A percentile compares a stretch with the other conserved stretches of the same genome.
These are phyloP conservation scores for Hypoxylon fragiforme DNA, from an alignment of 495 filamentous ascomycete genomes.

Conservation along the genomic window DNA sequence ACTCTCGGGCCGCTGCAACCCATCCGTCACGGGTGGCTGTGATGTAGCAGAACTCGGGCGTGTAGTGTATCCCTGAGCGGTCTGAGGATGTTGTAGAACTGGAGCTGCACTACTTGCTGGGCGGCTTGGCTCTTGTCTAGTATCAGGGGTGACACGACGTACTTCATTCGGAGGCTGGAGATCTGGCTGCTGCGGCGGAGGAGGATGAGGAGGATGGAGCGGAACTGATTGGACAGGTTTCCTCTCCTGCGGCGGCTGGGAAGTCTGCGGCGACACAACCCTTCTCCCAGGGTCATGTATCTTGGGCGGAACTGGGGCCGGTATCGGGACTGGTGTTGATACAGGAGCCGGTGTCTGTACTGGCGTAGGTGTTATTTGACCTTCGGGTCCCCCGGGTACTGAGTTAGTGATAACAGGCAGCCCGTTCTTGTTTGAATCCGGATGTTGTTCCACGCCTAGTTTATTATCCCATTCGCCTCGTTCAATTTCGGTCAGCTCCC, in stretches of 20 bases:
- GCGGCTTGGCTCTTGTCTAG: conserved; percentile 32
- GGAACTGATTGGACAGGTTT: conserved; percentile 9
- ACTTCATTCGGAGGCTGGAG: conserved; percentile 23
- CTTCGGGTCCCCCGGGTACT: conserved; percentile 15
- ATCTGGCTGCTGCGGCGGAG: conserved; percentile 12
- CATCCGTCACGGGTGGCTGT: conserved; percentile 31
- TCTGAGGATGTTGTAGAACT: conserved; percentile 49
- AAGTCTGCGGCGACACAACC: conserved; percentile 18
- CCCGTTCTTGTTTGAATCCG: conserved; percentile 29
- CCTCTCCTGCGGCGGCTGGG: conserved; percentile 20
- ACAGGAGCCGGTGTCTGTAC: conserved; percentile 10
- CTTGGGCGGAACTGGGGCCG: conserved; percentile 19
- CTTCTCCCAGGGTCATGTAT: conserved; percentile 19
- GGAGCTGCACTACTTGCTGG: conserved; percentile 32
- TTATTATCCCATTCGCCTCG: conserved; percentile 46
- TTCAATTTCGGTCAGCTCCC: conserved; percentile 71
- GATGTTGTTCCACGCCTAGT: conserved; percentile 19
- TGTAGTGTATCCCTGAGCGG: conserved; percentile 34
- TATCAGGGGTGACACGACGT: conserved; percentile 27
- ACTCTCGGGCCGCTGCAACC: conserved; percentile 36
- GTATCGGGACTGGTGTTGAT: conserved; percentile 28
- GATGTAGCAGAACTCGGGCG: conserved; percentile 31
- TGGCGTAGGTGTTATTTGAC: conserved; percentile 24
- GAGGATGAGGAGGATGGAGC: too few species aligned
- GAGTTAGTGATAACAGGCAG: conserved; percentile 12